A percentile compares a stretch with the other conserved stretches of the same genome.
phyloP scores from a whole-genome alignment of 2,329 filamentous ascomycete species.

The Diaporthe velutina region DNA sequence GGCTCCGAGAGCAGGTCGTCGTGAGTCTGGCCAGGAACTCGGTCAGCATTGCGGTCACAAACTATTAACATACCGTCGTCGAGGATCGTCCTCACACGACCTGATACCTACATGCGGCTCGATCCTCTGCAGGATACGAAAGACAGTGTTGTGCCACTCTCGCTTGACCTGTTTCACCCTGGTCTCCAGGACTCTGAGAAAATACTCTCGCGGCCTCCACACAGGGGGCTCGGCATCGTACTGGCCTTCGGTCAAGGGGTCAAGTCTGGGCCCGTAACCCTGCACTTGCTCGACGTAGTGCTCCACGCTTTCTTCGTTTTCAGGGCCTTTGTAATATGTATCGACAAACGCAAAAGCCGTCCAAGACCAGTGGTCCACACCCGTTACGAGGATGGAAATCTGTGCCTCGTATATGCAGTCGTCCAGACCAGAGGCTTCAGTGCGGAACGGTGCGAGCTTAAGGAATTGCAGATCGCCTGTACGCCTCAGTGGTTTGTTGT shows the following conservation, averaged over 20 bases:
- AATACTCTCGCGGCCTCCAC: conserved; percentile 6
- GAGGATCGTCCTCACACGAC: too few species aligned
- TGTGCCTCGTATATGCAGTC: conserved; percentile 16
- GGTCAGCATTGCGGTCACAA: not conserved
- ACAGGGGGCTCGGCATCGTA: not conserved
- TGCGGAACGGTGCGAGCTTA: not conserved
- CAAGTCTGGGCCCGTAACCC: not conserved
- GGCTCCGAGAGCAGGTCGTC: conserved; percentile 9
- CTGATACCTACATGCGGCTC: not conserved
- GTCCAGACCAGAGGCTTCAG: not conserved
- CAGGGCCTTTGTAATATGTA: not conserved
- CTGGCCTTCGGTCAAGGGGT: not conserved
- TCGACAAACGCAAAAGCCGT: not conserved
- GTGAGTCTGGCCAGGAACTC: not conserved
- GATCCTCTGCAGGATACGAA: not conserved
- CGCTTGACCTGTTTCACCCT: conserved; percentile 7
- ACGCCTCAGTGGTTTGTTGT: not conserved
- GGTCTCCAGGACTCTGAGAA: not conserved
- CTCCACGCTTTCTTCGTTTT: not conserved
- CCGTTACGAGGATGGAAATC: not conserved
- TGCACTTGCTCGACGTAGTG: not conserved
- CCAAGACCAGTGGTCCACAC: not conserved
- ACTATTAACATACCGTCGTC: too few species aligned
- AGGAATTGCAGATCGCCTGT: not conserved
- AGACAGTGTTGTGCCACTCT: conserved; percentile 20